These are phyloP conservation scores for Cubamyces sp. DNA, from an alignment of 768 basidiomycete genomes.

Conservation along the genomic window DNA sequence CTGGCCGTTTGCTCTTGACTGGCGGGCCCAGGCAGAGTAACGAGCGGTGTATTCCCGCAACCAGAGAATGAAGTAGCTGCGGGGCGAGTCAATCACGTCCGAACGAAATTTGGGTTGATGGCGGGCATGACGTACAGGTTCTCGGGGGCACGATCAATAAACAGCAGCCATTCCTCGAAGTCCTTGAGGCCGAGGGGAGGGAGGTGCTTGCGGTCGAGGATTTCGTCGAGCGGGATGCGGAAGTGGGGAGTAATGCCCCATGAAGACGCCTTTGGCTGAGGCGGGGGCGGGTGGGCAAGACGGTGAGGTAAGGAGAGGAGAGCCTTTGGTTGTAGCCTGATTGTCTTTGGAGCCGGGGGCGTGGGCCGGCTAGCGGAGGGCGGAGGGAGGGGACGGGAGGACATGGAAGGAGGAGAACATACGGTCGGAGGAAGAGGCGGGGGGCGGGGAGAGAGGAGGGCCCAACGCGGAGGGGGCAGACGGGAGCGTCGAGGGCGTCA, in stretches of 20 bases:
- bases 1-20: constrained; percentile 31
- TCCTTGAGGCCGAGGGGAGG: constrained; percentile 71
- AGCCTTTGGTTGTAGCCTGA: constrained; percentile 38
- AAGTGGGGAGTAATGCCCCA: constrained; percentile 63
- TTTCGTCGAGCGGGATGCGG: constrained; percentile 71
- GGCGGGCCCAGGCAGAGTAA: constrained; percentile 46
- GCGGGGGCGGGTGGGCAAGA: constrained; percentile 26
- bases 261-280: constrained; percentile 18
- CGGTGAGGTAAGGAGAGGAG: constrained; percentile 43
- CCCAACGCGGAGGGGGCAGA: constrained; percentile 1
- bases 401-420: constrained; percentile 22
- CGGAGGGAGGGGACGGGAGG: constrained; percentile 21
- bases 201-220: constrained; percentile 75
- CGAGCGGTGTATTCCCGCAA: constrained; percentile 68
- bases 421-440: constrained; percentile 6
- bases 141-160: constrained; percentile 75
- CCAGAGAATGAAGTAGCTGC: constrained; percentile 82
- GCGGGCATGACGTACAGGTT: constrained; percentile 59
- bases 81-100: constrained; percentile 16
- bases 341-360: constrained; percentile 32
- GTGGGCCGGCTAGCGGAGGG: constrained; percentile 16
- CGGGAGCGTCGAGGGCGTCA: background rate
- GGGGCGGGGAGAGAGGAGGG: constrained; percentile 7
- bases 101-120: constrained; percentile 2
- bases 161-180: constrained; percentile 74